phyloP scores from a whole-genome alignment of 768 basidiomycete species.

The Phaeotremella fagi region DNA sequence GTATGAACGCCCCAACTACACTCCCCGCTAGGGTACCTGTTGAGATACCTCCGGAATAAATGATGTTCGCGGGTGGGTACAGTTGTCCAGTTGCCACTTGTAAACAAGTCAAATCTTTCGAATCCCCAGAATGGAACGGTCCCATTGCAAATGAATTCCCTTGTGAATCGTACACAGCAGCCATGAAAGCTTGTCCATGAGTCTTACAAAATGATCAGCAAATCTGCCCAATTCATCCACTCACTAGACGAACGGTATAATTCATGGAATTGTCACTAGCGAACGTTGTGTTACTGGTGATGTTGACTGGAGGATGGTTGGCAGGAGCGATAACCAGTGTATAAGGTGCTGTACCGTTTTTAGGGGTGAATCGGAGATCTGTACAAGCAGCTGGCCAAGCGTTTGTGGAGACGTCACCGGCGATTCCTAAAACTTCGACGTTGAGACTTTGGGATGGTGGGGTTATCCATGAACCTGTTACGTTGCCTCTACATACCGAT shows the following conservation, averaged over 20 bases:
- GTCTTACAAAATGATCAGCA: no score
- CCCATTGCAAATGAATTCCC: slow-evolving; percentile 33
- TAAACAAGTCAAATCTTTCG: slow-evolving; percentile 21
- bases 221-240: no score
- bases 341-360: slow-evolving; percentile 34
- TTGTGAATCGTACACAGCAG: slow-evolving; percentile 25
- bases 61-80: background rate
- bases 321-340: slow-evolving; percentile 36
- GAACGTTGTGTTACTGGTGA: slow-evolving; percentile 16
- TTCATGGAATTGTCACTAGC: slow-evolving; percentile 17
- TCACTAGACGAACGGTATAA: slow-evolving; percentile 26
- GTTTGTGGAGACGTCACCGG: slow-evolving; percentile 22
- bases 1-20: slow-evolving; percentile 19
- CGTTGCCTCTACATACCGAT: slow-evolving; percentile 13
- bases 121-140: slow-evolving; percentile 29
- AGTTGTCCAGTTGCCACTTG: slow-evolving; percentile 20
- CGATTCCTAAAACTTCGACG: slow-evolving; percentile 20
- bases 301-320: slow-evolving; percentile 36
- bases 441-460: slow-evolving; percentile 14
- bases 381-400: slow-evolving; percentile 33
- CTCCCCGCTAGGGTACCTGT: slow-evolving; percentile 20
- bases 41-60: background rate
- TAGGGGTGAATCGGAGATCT: slow-evolving; percentile 32
- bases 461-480: slow-evolving; percentile 30
- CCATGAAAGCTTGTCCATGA: slow-evolving; percentile 38